Conservation (phyloP, 345 rosid genomes). For the Theobroma cacao region DNA sequence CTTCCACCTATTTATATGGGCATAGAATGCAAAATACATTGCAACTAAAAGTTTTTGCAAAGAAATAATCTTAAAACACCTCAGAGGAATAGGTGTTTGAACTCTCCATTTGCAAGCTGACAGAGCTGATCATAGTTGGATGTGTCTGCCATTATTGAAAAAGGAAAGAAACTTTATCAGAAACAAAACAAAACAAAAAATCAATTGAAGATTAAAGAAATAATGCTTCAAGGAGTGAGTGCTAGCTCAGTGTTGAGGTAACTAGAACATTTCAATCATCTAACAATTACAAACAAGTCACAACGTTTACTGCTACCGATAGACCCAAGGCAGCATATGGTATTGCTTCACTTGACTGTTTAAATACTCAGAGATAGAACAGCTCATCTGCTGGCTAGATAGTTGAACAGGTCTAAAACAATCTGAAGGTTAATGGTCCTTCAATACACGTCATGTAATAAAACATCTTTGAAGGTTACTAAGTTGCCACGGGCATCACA, state of each 20-base stretch:
- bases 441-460: background rate
- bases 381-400: background rate
- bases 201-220: background rate
- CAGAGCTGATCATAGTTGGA: constrained; percentile 71
- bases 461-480: too few relatives aligned
- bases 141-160: constrained; percentile 45
- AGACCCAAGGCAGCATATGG: background rate
- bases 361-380: background rate
- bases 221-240: background rate
- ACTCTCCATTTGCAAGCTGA: constrained; percentile 82
- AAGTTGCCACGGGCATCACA: background rate
- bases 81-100: constrained; percentile 65
- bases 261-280: background rate
- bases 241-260: background rate
- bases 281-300: background rate
- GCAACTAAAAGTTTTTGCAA: background rate
- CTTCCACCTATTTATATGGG: background rate
- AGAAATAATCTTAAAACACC: background rate
- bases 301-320: background rate
- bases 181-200: background rate
- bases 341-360: background rate
- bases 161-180: background rate
- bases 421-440: background rate
- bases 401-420: background rate
- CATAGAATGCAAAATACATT: background rate